Conservation (phyloP, 2,329 filamentous ascomycete species). For the Trichoderma harzianum region DNA sequence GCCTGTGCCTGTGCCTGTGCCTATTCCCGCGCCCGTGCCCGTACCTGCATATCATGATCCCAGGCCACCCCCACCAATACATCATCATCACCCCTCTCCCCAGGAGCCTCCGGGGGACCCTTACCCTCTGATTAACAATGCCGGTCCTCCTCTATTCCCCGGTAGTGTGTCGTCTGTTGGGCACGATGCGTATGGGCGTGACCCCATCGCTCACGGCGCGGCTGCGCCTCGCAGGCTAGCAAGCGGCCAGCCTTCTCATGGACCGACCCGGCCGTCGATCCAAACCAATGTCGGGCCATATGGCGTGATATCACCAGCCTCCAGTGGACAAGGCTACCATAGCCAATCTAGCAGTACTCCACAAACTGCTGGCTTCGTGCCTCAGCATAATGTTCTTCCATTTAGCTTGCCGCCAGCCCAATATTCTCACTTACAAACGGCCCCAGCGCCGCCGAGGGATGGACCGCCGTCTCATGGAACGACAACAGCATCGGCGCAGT, state of each 20-base stretch:
- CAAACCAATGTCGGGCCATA: conserved; percentile 50
- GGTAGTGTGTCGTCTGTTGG: conserved; percentile 19
- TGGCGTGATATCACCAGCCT: conserved; percentile 51
- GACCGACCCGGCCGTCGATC: conserved; percentile 43
- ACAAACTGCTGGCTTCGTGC: conserved; percentile 51
- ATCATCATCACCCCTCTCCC: conserved; percentile 47
- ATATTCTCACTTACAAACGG: conserved; percentile 38
- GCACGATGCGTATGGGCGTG: conserved; percentile 10
- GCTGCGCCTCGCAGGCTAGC: conserved; percentile 28
- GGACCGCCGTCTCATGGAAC: conserved; percentile 36
- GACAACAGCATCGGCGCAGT: conserved; percentile 40
- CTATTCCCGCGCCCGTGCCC: conserved; percentile 25
- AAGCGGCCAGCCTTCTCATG: conserved; percentile 31
- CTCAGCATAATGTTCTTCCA: conserved; percentile 59
- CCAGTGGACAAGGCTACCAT: conserved; percentile 48
- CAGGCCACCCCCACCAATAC: conserved; percentile 37
- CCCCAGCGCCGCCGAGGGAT: conserved; percentile 31
- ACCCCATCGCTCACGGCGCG: background rate
- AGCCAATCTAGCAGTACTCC: conserved; percentile 44
- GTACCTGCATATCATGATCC: conserved; percentile 27
- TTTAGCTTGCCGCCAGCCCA: conserved; percentile 62
- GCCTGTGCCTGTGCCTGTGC: conserved; percentile 28
- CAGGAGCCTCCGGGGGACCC: conserved; percentile 44
- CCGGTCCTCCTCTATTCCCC: conserved; percentile 36
- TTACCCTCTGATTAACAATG: conserved; percentile 46